Evolutionary conservation across 352 stramenopile species (phyloP).

Genomic region (Thalassiosira hispida): DNA sequence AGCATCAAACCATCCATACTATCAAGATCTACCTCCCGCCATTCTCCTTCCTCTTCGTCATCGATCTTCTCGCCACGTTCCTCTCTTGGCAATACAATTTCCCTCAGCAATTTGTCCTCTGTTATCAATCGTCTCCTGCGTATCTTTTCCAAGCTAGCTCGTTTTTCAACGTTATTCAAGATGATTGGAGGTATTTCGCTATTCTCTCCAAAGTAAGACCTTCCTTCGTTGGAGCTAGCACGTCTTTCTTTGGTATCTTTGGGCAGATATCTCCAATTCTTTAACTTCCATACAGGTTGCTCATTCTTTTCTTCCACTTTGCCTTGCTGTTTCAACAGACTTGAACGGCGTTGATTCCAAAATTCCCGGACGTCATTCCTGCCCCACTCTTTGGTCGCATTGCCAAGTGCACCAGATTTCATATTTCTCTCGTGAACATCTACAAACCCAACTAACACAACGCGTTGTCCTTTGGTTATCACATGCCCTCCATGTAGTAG

Average conservation of each 20-base stretch:
- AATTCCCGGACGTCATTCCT: slow-evolving; percentile 70
- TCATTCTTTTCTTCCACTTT: neutral
- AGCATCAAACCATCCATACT: slow-evolving; percentile 39
- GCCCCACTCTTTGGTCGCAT: slow-evolving; percentile 67
- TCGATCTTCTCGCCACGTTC: slow-evolving; percentile 36
- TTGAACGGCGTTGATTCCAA: slow-evolving; percentile 44
- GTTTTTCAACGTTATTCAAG: slow-evolving; percentile 41
- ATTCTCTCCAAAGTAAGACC: slow-evolving; percentile 31
- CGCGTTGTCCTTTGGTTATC: slow-evolving; percentile 87
- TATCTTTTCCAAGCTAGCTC: slow-evolving; percentile 59
- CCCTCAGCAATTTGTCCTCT: slow-evolving; percentile 71
- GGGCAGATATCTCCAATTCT: slow-evolving; percentile 58
- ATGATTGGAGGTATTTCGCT: slow-evolving; percentile 40
- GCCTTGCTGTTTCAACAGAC: slow-evolving; percentile 30
- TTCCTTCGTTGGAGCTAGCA: slow-evolving; percentile 1
- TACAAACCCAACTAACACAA: slow-evolving; percentile 93
- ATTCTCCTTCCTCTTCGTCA: slow-evolving; percentile 19
- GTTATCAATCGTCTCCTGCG: slow-evolving; percentile 56
- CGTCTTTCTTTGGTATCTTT: slow-evolving; percentile 14
- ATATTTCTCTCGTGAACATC: slow-evolving; percentile 79
- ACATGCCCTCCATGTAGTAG: slow-evolving; percentile 90
- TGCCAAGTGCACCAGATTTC: slow-evolving; percentile 48
- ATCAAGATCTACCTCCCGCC: slow-evolving; percentile 27
- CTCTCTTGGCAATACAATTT: slow-evolving; percentile 59
- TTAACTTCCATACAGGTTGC: slow-evolving; percentile 54